Evolutionary conservation across 2,329 filamentous ascomycete genomes (phyloP), one percentile per base, ranked within the genome.

Genomic region (Aureobasidium sp.): DNA sequence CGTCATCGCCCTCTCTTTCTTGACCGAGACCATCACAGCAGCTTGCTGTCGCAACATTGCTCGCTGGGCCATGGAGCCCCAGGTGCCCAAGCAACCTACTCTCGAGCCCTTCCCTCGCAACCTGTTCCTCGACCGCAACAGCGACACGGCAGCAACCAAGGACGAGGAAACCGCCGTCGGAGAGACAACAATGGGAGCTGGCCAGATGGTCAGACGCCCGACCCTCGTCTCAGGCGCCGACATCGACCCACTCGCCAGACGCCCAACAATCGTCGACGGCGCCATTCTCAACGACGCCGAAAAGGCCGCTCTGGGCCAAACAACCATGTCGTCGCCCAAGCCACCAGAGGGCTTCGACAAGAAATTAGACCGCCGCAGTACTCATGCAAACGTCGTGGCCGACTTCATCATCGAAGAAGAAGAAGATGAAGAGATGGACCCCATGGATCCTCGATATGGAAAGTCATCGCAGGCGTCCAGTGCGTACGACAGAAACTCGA

Each of bases 61-160:
- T 61, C 65, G 66, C 23, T 68, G 65, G 66, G 66, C 66, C 3
- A 65, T 64, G 9, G 65, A 67, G 37, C 63, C 64, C 27, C 60
- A 64, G 10, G 65, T 68, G 10, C 66, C 66, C 11, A 65, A 65
- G 31, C 45, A 65, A 42, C 51, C 37, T 5, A 68, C 66, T 9
- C 64, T 64, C 3, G 65, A 66, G 29, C 66, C 66, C 4, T 68
- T 68, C 43, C 62, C 58, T 17, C 66, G 65, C 37, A 49, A 62
- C 19, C 60, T 67, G 13, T 64, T 67, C 40, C 50, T 67, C 31
- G 66, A 61, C 27, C 51, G 51, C 38, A 55, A 29, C 25, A 38
- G 15, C 21, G 49, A 53, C 1, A 27, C 21, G 2, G 49, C 33
- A n/a, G 35, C 49, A 17, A 2, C 25, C 37, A 55, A 55, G 37